Evolutionary conservation across 139 green algal genomes (phyloP).

Genomic region (Volvox reticuliferus): DNA sequence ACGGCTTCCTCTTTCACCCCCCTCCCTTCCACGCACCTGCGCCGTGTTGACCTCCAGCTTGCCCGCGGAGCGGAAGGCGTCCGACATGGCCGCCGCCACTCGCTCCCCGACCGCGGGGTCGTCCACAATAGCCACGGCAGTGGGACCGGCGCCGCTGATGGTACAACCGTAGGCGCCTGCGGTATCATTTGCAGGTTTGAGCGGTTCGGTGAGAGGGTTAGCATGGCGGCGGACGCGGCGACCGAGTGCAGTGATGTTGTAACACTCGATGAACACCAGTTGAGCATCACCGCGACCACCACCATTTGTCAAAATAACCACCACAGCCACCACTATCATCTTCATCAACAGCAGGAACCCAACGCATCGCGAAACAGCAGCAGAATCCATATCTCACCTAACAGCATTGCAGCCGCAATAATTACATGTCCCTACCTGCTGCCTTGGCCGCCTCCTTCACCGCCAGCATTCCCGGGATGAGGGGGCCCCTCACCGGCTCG

Average conservation of each 20-base stretch:
- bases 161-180: constrained; percentile 95
- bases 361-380: no score
- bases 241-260: no score
- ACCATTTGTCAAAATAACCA: no score
- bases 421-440: not conserved
- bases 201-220: no score
- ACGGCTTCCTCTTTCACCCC: constrained; percentile 18
- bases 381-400: no score
- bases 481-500: constrained; percentile 89
- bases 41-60: constrained; percentile 79
- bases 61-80: constrained; percentile 74
- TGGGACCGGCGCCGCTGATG: constrained; percentile 96
- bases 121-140: constrained; percentile 93
- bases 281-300: no score
- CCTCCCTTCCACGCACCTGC: constrained; percentile 58
- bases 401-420: no score
- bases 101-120: constrained; percentile 63
- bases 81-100: constrained; percentile 86
- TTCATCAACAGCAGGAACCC: no score
- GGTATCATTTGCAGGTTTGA: not conserved
- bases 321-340: no score
- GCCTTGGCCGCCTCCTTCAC: constrained; percentile 93
- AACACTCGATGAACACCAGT: no score
- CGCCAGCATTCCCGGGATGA: constrained; percentile 94
- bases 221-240: no score